Evolutionary conservation across 805 yeast genomes (phyloP), one percentile per base, ranked within the genome.

Genomic region (Ogataea kodamae): DNA sequence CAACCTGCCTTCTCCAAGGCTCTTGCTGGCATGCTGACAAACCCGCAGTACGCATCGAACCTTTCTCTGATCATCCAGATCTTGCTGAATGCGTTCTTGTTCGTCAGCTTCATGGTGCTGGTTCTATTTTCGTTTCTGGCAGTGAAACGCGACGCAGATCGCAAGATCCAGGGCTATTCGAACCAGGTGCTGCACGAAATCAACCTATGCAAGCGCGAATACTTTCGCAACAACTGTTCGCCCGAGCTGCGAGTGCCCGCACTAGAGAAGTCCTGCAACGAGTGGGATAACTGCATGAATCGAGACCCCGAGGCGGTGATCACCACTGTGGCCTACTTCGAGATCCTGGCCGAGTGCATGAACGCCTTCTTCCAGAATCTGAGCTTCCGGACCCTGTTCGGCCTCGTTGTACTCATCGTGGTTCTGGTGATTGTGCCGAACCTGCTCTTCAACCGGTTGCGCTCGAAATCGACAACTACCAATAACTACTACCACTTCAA

Each of bases 211-310:
- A 65, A 81, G 5, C 64, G 78, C 22, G 80, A 84, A 37, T 90
- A 81, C 51, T 56, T 70, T 9, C 58, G 78, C 18, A 89, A 90
- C 57, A 74, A 79, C 45, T 90, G 98, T 54, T 67, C 74, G 2
- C 73, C 75, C 4, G 77, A 67, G 3, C 46, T 50, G 28, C 64
- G 90, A 9, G 89, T 78, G 0, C 96, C 95, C 0, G 88, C 86
- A 0, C 56, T 87, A 11, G 92, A 81, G 47, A 57, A 61, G 2
- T 62, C 74, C 9, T 90, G 98, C 57, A 64, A 70, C 21, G 68
- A 67, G 21, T 86, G 95, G 92, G 81, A 75, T 41, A 71, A 70
- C 37, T 92, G 98, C 56, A 85, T 86, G 88, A 75, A 78, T 47
- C 62, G 78, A 30, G 90, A 86, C 43, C 89, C 95, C 7, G 70